Evolutionary conservation across 163 green algal species (phyloP).

Genomic region (Trebouxia gelatinosa): DNA sequence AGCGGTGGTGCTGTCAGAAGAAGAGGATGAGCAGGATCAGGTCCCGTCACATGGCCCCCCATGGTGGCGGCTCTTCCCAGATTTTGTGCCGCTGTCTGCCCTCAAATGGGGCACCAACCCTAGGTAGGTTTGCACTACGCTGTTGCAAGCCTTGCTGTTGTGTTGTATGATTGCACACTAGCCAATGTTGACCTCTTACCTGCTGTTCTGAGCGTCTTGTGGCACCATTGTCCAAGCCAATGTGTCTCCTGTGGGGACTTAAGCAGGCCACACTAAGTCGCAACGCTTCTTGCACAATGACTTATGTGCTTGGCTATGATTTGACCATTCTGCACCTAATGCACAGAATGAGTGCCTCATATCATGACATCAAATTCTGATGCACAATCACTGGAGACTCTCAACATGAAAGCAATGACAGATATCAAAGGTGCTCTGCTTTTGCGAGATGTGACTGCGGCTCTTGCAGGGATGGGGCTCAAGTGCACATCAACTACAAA

Average conservation of each 20-base stretch:
- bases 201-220: neutral
- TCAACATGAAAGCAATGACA: neutral
- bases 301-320: too few relatives aligned
- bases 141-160: neutral
- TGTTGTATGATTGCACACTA: neutral
- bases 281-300: too few relatives aligned
- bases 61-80: slow-evolving; percentile 27
- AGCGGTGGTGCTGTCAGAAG: too few relatives aligned
- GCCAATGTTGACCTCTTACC: neutral
- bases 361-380: too few relatives aligned
- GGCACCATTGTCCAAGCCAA: neutral
- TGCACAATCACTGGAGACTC: too few relatives aligned
- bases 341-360: neutral
- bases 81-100: slow-evolving; percentile 30
- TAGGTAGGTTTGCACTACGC: neutral
- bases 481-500: slow-evolving; percentile 26
- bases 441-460: neutral
- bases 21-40: too few relatives aligned
- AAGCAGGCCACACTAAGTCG: neutral
- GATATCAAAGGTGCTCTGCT: neutral
- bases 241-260: neutral
- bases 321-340: neutral
- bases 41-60: neutral
- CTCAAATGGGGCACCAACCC: slow-evolving; percentile 18
- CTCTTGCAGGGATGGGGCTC: neutral